Evolutionary conservation across 2,329 filamentous ascomycete genomes (phyloP), one percentile per base, ranked within the genome.

Genomic region (Aspergillus sp.): DNA sequence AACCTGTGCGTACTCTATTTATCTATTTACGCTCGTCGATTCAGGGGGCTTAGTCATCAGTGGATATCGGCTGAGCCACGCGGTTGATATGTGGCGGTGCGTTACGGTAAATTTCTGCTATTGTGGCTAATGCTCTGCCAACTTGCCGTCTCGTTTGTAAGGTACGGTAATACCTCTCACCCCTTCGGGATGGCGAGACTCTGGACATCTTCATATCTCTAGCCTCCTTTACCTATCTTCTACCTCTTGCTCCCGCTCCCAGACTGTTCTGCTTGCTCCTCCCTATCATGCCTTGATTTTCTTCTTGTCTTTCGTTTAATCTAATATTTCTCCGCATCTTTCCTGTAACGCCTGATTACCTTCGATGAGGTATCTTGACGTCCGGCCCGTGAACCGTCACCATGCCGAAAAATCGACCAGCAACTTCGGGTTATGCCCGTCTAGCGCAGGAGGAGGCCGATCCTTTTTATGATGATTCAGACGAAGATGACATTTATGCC

Each of bases 361-460:
- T 2, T 28, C 14, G 20, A 32, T 32, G 30, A 31, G 15, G 11
- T n/a, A 22, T 5, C 20, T 16, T 32, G 15, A 22, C 30, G 14
- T 32, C 22, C 30, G 22, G 15, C 22, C 24, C 10, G n/a, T 22
- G 13, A 4, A 35, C 61, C 59, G 37, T 39, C 47, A 66, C 52
- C 42, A 84, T 84, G 80, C 71, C 80, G 49, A 76, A 74, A 55
- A 67, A 67, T 41, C 73, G 80, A 36, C 82, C 80, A 40, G 71
- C 80, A 37, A 83, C 80, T 26, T 88, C 84, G 43, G 84, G 84
- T 60, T 91, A 91, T 64, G 83, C 86, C 60, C 82, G 82, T 53
- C 78, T 91, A 37, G 80, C 83, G 42, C 84, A 91, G 62, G 83
- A 82, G 46, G 83, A 88, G 53, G 77, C 66, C 32, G 47, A 53